These are phyloP conservation scores for Fusarium drepaniforme DNA, from an alignment of 2,329 filamentous ascomycete species.

Conservation along the genomic window DNA sequence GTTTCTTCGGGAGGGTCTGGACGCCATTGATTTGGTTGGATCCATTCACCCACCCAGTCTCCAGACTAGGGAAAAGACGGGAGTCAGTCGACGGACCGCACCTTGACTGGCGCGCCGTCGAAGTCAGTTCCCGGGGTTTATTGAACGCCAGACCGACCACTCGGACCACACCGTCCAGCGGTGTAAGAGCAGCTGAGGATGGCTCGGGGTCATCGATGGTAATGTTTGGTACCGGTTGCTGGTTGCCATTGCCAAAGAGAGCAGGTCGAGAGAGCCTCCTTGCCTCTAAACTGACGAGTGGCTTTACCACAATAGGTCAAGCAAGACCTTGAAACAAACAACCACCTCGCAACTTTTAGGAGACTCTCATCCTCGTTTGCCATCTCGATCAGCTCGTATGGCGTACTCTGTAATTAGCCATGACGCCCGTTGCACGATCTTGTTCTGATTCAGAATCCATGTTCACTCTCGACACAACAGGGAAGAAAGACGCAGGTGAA, in stretches of 20 bases:
- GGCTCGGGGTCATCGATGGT: not conserved
- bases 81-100: conserved; percentile 45
- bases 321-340: not conserved
- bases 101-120: conserved; percentile 43
- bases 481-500: not conserved
- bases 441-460: not conserved
- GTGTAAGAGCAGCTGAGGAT: conserved; percentile 25
- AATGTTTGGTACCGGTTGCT: not conserved
- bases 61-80: conserved; percentile 46
- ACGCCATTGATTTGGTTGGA: conserved; percentile 37
- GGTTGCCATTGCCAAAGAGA: not conserved
- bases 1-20: conserved; percentile 17
- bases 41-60: conserved; percentile 36
- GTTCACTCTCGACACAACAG: not conserved
- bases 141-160: conserved; percentile 24
- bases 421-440: not conserved
- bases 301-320: not conserved
- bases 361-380: not conserved
- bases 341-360: not conserved
- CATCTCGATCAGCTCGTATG: not conserved
- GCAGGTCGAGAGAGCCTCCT: not conserved
- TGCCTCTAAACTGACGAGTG: not conserved
- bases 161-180: conserved; percentile 26
- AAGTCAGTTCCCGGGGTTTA: conserved; percentile 42
- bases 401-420: not conserved